phyloP scores from a whole-genome alignment of 331 rosid species.

The Pyracantha coccinea region DNA sequence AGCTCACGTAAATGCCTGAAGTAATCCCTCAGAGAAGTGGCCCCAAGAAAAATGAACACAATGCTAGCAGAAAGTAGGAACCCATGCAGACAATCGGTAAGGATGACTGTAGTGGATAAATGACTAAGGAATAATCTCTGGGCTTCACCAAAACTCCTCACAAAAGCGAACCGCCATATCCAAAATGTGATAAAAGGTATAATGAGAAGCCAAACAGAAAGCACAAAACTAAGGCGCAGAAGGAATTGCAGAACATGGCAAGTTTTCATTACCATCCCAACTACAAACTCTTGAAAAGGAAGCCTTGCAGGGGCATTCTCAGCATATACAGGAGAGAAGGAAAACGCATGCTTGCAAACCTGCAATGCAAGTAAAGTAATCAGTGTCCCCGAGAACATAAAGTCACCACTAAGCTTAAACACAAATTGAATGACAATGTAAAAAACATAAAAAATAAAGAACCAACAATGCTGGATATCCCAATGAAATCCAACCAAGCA shows the following conservation, averaged over 20 bases:
- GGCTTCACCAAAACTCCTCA: conserved; percentile 96
- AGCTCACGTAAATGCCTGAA: conserved; percentile 94
- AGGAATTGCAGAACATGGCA: conserved; percentile 94
- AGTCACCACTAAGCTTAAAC: neutral
- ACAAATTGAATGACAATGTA: neutral
- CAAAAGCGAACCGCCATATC: conserved; percentile 99
- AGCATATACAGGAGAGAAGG: conserved; percentile 97
- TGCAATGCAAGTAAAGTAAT: conserved; percentile 21
- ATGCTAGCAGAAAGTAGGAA: conserved; percentile 97
- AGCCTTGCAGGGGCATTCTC: conserved; percentile 96
- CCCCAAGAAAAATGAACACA: conserved; percentile 96
- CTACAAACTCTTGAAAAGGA: conserved; percentile 95
- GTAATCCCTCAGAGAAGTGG: conserved; percentile 96
- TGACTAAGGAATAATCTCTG: conserved; percentile 92
- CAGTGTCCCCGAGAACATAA: neutral
- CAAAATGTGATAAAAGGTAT: conserved; percentile 97
- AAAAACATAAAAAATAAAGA: no score
- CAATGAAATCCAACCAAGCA: neutral
- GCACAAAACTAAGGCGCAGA: conserved; percentile 90
- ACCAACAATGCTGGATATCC: neutral
- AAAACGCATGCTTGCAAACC: conserved; percentile 97
- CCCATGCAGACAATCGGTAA: conserved; percentile 98
- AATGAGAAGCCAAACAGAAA: conserved; percentile 95
- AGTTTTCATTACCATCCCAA: conserved; percentile 98
- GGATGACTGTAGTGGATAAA: conserved; percentile 73